Percentiles rank a stretch among this genome's conserved stretches.
Evolutionary conservation across 2,329 filamentous ascomycete species (phyloP).

Genomic region (Aspergillus brasiliensis): DNA sequence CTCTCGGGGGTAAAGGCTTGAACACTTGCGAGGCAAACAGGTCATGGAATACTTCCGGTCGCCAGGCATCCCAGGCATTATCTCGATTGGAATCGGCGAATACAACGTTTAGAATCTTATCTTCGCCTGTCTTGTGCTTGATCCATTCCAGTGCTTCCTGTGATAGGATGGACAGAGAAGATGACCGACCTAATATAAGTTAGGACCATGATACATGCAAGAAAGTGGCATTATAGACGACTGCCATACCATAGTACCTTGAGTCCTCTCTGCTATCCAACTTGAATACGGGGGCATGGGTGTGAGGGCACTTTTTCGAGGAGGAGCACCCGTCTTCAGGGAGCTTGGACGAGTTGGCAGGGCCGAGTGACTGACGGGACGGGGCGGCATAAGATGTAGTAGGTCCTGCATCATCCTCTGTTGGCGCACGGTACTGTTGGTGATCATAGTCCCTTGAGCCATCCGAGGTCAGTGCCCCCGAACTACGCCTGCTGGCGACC

Average conservation of each 20-base stretch:
- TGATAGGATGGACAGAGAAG: constrained; percentile 94
- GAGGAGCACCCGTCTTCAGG: constrained; percentile 38
- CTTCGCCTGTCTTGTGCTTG: constrained; percentile 91
- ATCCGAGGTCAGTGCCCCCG: not conserved
- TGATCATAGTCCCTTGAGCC: constrained; percentile 1
- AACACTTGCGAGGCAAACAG: constrained; percentile 83
- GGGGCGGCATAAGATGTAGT: not conserved
- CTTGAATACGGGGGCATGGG: constrained; percentile 76
- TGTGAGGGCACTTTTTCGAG: constrained; percentile 47
- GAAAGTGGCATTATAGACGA: not conserved
- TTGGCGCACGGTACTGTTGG: not conserved
- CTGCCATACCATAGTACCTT: constrained; percentile 66
- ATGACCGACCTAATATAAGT: constrained; percentile 70
- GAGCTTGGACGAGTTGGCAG: constrained; percentile 19
- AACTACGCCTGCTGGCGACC: constrained; percentile 6
- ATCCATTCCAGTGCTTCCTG: constrained; percentile 97
- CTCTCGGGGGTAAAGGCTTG: constrained; percentile 75
- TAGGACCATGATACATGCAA: not conserved
- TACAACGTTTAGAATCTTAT: constrained; percentile 85
- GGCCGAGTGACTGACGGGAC: not conserved
- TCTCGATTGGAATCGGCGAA: constrained; percentile 78
- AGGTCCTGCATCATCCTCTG: not conserved
- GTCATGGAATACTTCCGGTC: constrained; percentile 91
- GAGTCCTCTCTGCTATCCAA: constrained; percentile 89
- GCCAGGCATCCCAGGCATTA: constrained; percentile 91